Percentiles rank a stretch among this genome's conserved stretches.
Conservation (phyloP, 169 alveolate species). For the Cystoisospora suis region DNA sequence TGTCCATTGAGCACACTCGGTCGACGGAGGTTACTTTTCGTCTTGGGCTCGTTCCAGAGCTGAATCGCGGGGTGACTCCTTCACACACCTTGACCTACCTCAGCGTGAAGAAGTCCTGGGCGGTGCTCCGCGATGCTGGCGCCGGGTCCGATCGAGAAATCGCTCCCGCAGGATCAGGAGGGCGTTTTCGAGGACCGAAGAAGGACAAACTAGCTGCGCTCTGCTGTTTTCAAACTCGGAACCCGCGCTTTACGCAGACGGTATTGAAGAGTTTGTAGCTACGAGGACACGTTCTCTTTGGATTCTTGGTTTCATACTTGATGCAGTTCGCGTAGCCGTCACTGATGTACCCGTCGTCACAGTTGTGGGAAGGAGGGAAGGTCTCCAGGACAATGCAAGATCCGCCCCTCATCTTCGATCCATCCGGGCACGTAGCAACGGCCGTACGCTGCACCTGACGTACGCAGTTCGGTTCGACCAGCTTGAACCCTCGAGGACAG, state of each 20-base stretch:
- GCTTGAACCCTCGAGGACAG: conserved; percentile 52
- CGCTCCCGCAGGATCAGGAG: too few relatives aligned
- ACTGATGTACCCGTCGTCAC: conserved; percentile 18
- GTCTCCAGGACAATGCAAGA: conserved; percentile 44
- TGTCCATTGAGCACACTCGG: too few relatives aligned
- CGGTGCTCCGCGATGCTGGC: too few relatives aligned
- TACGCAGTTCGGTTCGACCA: not conserved
- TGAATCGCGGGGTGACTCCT: too few relatives aligned
- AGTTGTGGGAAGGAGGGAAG: not conserved
- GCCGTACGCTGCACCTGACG: conserved; percentile 14
- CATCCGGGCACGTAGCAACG: conserved; percentile 32
- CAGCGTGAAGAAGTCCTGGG: too few relatives aligned
- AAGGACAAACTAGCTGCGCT: too few relatives aligned
- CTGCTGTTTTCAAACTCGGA: not conserved
- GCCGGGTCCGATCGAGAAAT: too few relatives aligned
- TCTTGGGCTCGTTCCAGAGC: too few relatives aligned
- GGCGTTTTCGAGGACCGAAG: too few relatives aligned
- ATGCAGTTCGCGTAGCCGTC: conserved; percentile 38
- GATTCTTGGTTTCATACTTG: conserved; percentile 5
- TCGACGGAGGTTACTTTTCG: too few relatives aligned
- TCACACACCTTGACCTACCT: too few relatives aligned
- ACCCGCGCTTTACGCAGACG: not conserved
- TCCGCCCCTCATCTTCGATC: conserved; percentile 38
- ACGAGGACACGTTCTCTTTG: conserved; percentile 43
- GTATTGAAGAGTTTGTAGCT: conserved; percentile 44